Conservation (phyloP, 163 green algal genomes). For the Trebouxia gelatinosa region DNA sequence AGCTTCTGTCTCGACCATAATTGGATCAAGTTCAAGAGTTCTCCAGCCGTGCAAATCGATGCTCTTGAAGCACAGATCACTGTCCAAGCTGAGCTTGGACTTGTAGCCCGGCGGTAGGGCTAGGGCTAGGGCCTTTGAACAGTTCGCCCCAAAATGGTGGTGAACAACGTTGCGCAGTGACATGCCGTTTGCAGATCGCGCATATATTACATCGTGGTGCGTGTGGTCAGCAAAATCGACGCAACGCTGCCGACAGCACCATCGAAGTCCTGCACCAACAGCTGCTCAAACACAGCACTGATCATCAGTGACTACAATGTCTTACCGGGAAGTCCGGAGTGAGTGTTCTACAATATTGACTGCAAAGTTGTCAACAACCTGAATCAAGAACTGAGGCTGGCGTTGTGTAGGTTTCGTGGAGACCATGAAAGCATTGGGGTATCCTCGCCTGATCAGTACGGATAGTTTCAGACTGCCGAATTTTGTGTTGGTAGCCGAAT, state of each 20-base stretch:
- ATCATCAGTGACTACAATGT: too few species aligned
- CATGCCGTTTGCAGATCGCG: too few species aligned
- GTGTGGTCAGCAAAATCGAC: too few species aligned
- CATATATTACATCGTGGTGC: too few species aligned
- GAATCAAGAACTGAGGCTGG: background rate
- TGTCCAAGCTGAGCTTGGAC: background rate
- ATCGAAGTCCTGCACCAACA: too few species aligned
- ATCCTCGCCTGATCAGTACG: conserved; percentile 67
- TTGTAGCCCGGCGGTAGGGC: conserved; percentile 6
- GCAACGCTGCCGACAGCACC: too few species aligned
- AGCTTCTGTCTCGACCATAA: conserved; percentile 8
- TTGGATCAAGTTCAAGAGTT: background rate
- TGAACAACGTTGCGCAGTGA: too few species aligned
- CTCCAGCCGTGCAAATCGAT: background rate
- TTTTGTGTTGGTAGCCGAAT: conserved; percentile 79
- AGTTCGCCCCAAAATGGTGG: too few species aligned
- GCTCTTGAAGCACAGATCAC: background rate
- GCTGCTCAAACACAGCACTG: too few species aligned
- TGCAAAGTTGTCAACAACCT: background rate
- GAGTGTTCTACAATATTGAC: background rate
- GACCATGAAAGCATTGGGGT: conserved; percentile 69
- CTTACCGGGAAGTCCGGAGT: conserved; percentile 46
- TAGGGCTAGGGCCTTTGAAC: background rate
- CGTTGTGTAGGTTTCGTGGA: conserved; percentile 64
- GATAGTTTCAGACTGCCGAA: conserved; percentile 67